Conservation (phyloP, 2,329 filamentous ascomycete species). For the Diaporthe ampelina region DNA sequence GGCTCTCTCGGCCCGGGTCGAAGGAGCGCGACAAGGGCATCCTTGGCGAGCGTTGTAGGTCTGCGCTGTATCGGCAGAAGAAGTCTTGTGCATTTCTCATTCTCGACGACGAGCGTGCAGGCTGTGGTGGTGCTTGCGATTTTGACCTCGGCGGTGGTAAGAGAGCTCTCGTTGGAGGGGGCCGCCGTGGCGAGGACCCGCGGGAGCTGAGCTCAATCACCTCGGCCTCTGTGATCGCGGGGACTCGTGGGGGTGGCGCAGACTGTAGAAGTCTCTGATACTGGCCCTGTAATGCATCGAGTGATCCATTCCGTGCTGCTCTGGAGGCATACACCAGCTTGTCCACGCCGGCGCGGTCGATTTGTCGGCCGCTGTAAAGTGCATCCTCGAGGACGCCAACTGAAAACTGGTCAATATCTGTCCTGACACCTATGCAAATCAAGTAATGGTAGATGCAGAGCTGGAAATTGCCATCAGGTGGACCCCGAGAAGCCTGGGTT, state of each 20-base stretch:
- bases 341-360: constrained; percentile 46
- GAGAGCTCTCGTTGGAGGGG: constrained; percentile 28
- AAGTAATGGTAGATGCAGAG: neutral
- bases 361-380: constrained; percentile 48
- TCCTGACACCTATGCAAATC: too few species aligned
- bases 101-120: constrained; percentile 38
- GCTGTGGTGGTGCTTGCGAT: constrained; percentile 14
- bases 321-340: constrained; percentile 51
- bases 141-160: constrained; percentile 31
- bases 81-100: constrained; percentile 40
- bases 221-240: constrained; percentile 40
- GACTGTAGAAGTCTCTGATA: constrained; percentile 49
- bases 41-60: constrained; percentile 48
- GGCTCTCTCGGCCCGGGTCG: constrained; percentile 40
- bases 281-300: constrained; percentile 53
- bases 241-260: constrained; percentile 34
- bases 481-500: neutral
- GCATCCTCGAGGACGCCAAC: constrained; percentile 54
- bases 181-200: constrained; percentile 29
- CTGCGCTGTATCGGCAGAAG: constrained; percentile 52
- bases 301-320: constrained; percentile 52
- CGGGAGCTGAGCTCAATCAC: constrained; percentile 43
- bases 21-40: constrained; percentile 45
- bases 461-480: too few species aligned
- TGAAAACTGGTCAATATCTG: neutral